Evolutionary conservation across 805 yeast species (phyloP), one percentile per base, ranked within the genome.

Genomic region (Saccharomyces jurei): DNA sequence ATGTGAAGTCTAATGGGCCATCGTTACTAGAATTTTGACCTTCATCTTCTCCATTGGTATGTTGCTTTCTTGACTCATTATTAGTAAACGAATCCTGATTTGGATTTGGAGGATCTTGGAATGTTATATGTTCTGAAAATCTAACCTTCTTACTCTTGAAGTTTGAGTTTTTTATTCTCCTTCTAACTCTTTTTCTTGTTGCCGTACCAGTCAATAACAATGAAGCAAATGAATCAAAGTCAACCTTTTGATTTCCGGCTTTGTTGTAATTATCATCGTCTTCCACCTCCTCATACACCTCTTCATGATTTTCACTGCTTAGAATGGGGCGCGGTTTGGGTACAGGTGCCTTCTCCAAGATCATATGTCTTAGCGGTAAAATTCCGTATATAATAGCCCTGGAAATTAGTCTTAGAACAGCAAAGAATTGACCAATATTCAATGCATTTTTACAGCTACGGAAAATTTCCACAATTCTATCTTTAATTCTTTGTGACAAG

Each of bases 361-460:
- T 79, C 64, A 83, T 70, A 25, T 74, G 69, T 58, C 89, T 72
- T 28, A 75, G 68, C 2, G 89, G 86, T n/a, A 76, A 66, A 32
- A 69, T 62, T 1, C 85, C 85, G 32, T 68, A 61, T 2, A 71
- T 50, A 17, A 88, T 68, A 0, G 85, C 75, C 67, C 89, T 96
- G 21, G 96, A 80, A 13, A 90, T 78, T 22, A 94, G 77, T 62
- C 99, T 77, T 52, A 92, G 67, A 41, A 89, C 77, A 0, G 96
- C 96, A 72, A 87, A 94, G 71, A 94, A 92, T 68, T 90, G 95
- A 5, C 96, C 96, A 53, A 90, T 84, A 63, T 89, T 90, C 53
- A 92, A 76, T 2, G 86, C 78, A 54, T 76, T 76, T 32, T 78
- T 62, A 52, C 80, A 77, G 53, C 77, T 76, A 32, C 75, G 70